These are phyloP conservation scores for Geosmithia putterillii DNA, from an alignment of 2,329 filamentous ascomycete genomes.

Conservation along the genomic window DNA sequence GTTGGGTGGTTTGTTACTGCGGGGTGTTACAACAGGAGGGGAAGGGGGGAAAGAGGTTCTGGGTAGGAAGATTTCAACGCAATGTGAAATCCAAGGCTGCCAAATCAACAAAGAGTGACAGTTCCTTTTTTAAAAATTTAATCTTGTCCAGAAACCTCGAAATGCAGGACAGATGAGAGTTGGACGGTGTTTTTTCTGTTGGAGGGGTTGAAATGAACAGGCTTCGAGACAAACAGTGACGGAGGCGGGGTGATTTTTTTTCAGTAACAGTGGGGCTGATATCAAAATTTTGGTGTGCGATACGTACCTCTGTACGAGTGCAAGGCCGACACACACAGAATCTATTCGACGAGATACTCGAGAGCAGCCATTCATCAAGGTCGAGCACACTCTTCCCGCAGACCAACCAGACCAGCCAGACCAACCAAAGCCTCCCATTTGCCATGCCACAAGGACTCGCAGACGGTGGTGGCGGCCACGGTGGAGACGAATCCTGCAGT, in stretches of 20 bases:
- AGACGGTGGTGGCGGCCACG: background rate
- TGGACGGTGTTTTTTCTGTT: background rate
- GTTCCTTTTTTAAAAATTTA: too few relatives aligned
- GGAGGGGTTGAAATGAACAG: background rate
- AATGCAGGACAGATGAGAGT: slow-evolving; percentile 2
- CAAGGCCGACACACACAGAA: too few relatives aligned
- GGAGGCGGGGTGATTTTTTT: slow-evolving; percentile 26
- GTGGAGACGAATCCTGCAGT: background rate
- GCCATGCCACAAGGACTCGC: too few relatives aligned
- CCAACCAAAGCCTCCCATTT: too few relatives aligned
- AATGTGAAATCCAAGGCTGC: background rate
- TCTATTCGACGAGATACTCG: too few relatives aligned
- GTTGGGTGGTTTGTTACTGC: slow-evolving; percentile 15
- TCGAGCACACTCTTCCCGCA: too few relatives aligned
- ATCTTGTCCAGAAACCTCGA: slow-evolving; percentile 3
- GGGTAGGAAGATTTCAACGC: background rate
- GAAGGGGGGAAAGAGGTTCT: background rate
- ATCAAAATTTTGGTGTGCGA: slow-evolving; percentile 14
- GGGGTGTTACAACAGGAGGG: background rate
- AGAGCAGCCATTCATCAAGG: too few relatives aligned
- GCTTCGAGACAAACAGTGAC: background rate
- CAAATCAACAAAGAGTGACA: slow-evolving; percentile 2
- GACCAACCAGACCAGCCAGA: too few relatives aligned
- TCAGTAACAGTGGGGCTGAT: slow-evolving; percentile 19
- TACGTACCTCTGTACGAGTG: background rate